These are phyloP conservation scores for Fraxinus cuspidata DNA, from an alignment of 257 asterid species.

Conservation along the genomic window DNA sequence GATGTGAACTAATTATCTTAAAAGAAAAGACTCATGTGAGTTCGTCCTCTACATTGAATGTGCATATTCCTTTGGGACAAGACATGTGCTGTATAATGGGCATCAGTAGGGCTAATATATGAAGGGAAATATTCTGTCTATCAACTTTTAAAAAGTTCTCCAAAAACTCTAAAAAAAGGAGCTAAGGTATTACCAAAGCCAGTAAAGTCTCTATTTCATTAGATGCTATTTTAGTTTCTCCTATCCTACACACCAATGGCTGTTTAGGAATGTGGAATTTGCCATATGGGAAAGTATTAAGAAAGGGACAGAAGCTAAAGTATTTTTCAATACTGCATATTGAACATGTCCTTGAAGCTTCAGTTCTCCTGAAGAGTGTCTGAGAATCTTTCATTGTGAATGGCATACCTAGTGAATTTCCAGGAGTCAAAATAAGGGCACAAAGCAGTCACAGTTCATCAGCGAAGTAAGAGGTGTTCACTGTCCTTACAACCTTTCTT, in stretches of 20 bases:
- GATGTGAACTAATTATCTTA: not conserved
- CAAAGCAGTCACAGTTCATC: not conserved
- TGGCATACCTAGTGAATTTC: not conserved
- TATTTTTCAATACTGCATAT: not conserved
- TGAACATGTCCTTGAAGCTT: not conserved
- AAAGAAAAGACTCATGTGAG: not conserved
- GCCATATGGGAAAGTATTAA: not conserved
- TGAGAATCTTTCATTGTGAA: not conserved
- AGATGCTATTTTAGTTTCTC: not conserved
- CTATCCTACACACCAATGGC: not conserved
- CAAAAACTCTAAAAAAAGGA: no score
- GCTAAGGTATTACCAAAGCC: no score
- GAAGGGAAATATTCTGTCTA: constrained; percentile 16
- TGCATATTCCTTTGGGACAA: not conserved
- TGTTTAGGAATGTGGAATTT: not conserved
- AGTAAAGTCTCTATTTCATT: no score
- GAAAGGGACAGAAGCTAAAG: not conserved
- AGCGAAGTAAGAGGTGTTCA: not conserved
- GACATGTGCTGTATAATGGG: not conserved
- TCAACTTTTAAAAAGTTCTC: not conserved
- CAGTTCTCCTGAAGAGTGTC: not conserved
- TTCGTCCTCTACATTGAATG: not conserved
- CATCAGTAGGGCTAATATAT: not conserved
- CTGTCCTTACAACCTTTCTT: not conserved
- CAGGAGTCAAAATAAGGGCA: not conserved